Percentiles rank a stretch among this genome's conserved stretches.
phyloP scores from a whole-genome alignment of 371 early-diverging fungal genomes.

The Apophysomyces variabilis region DNA sequence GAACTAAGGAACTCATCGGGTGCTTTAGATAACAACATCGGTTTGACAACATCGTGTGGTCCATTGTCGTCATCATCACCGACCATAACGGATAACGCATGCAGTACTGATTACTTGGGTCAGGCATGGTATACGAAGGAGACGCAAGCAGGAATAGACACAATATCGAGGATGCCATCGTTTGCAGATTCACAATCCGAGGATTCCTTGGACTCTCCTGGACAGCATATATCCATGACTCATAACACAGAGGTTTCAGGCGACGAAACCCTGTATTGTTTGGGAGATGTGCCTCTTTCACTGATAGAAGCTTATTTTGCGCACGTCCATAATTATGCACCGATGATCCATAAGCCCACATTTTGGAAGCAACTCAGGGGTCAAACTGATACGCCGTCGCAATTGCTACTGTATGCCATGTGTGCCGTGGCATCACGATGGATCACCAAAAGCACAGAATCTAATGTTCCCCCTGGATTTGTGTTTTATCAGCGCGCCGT shows the following conservation, averaged over 20 bases:
- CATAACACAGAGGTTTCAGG: not conserved
- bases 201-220: not conserved
- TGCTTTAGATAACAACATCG: not conserved
- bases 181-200: conserved; percentile 2
- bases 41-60: conserved; percentile 14
- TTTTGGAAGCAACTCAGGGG: conserved; percentile 55
- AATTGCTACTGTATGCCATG: conserved; percentile 59
- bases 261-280: not conserved
- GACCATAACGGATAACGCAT: conserved; percentile 22
- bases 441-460: conserved; percentile 17
- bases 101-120: conserved; percentile 47
- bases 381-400: conserved; percentile 50
- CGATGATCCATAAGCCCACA: conserved; percentile 60
- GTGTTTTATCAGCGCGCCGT: conserved; percentile 45
- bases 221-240: not conserved
- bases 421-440: conserved; percentile 63
- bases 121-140: conserved; percentile 51
- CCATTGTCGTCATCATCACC: not conserved
- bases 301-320: conserved; percentile 53
- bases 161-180: conserved; percentile 20
- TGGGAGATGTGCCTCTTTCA: conserved; percentile 21
- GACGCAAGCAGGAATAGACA: conserved; percentile 31
- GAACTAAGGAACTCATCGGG: not conserved
- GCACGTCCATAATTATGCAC: conserved; percentile 63
- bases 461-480: conserved; percentile 36